Base-by-base conservation (phyloP, 495 filamentous ascomycete species). In the Hypoxylon subgilvum region DNA sequence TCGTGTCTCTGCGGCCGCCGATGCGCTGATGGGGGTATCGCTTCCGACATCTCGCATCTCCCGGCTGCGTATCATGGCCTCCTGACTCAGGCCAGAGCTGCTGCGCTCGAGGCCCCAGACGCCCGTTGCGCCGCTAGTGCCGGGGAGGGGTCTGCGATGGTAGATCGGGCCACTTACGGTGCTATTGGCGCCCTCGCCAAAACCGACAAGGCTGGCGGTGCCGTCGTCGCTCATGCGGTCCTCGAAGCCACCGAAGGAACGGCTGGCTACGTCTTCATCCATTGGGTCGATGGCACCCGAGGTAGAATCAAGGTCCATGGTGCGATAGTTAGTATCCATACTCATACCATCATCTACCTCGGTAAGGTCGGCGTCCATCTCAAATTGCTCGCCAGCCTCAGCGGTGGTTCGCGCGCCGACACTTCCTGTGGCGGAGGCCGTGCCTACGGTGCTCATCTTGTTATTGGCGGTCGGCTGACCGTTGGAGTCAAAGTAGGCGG, bases 181-280 rank as follows among this genome's bases (percentile, higher is more conserved):
- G 64, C 86, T 92, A 48, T 86, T 86, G 9, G 91, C 91, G 6
- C 90, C 91, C 67, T 96, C 92, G 42, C 92, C 92, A 53, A 95
- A 95, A 0, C 84, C 92, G 6, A 95, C 91, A 21, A 96, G 74
- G 63, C 83, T 88, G 0, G 85, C 88, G 22, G 61, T 73, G 1
- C 74, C 77, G 61, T 92, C 89, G 58, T 96, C 91, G 54, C 87
- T 91, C 77, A 92, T 84, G 58, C 86, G 87, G 53, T 89, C 85
- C 14, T 88, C 82, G 19, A 78, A 80, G 3, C 80, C 84, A 42
- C 86, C 84, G 32, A 88, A 82, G 22, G 80, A 84, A 50, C 82
- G 83, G 22, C 65, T 69, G 0, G 69, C 54, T 14, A 67, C 42
- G 44, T 78, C 76, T 31, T 78, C 76, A 43, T 76, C 74, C 68